phyloP scores from a whole-genome alignment of 805 yeast species.

The Candida odintsovae region DNA sequence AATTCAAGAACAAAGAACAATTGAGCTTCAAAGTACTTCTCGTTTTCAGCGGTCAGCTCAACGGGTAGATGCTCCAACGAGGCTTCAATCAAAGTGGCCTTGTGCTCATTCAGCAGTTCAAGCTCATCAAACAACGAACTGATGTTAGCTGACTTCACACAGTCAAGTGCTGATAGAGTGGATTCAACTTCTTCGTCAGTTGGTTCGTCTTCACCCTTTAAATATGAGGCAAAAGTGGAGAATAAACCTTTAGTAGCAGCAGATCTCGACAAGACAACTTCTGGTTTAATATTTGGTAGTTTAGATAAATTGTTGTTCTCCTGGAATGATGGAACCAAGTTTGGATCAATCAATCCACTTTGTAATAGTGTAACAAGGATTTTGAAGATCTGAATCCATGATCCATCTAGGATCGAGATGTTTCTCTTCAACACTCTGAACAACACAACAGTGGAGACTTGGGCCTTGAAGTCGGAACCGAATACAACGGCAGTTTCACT shows the following conservation, averaged over 20 bases:
- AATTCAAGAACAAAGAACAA: slow-evolving; percentile 42
- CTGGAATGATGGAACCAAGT: slow-evolving; percentile 61
- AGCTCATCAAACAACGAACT: slow-evolving; percentile 48
- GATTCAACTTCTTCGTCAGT: slow-evolving; percentile 88
- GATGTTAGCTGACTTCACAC: slow-evolving; percentile 67
- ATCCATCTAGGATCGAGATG: slow-evolving; percentile 35
- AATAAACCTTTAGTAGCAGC: slow-evolving; percentile 75
- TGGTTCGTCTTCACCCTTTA: slow-evolving; percentile 95
- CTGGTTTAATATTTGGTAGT: slow-evolving; percentile 61
- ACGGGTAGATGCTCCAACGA: slow-evolving; percentile 31
- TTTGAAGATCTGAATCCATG: slow-evolving; percentile 56
- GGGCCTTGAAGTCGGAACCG: slow-evolving; percentile 90
- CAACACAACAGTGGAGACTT: slow-evolving; percentile 78
- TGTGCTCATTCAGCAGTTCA: slow-evolving; percentile 6
- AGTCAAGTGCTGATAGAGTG: slow-evolving; percentile 76
- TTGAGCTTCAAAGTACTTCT: slow-evolving; percentile 19
- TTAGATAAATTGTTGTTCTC: slow-evolving; percentile 44
- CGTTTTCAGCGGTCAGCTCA: slow-evolving; percentile 25
- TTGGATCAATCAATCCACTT: slow-evolving; percentile 65
- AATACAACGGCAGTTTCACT: slow-evolving; percentile 77
- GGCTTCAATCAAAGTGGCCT: slow-evolving; percentile 22
- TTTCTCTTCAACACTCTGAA: slow-evolving; percentile 69
- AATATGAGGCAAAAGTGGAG: slow-evolving; percentile 85
- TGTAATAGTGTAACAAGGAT: slow-evolving; percentile 63
- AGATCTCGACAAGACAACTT: slow-evolving; percentile 54